Percentiles rank a stretch among this genome's conserved stretches.
Conservation (phyloP, 106 monocot species). For the Dendrobium officinale region DNA sequence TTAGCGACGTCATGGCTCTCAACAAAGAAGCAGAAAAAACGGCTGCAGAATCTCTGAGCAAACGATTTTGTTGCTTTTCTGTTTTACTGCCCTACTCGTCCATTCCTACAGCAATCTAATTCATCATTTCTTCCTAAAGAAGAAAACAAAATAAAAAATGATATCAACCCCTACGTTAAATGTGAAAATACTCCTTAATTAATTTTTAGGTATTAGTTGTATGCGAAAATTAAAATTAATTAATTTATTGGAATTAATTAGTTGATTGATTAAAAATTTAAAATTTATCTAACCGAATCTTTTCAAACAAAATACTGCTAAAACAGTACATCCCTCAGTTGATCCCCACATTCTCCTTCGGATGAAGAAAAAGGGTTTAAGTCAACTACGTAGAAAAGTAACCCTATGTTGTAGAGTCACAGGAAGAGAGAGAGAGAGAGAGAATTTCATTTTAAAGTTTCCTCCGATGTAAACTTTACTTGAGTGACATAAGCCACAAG, state of each 20-base stretch:
- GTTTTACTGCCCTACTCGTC: neutral
- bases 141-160: neutral
- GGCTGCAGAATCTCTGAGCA: slow-evolving; percentile 5
- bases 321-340: no score
- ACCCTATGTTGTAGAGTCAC: neutral
- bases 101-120: neutral
- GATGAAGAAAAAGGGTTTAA: neutral
- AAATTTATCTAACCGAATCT: no score
- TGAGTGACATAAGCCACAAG: neutral
- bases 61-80: neutral
- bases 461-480: neutral
- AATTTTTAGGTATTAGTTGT: neutral
- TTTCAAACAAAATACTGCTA: no score
- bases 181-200: neutral
- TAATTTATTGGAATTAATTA: neutral
- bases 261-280: neutral
- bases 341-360: neutral
- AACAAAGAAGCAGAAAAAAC: neutral
- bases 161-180: neutral
- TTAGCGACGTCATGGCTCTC: neutral
- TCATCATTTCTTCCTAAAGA: neutral
- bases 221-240: neutral
- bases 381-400: neutral
- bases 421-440: neutral
- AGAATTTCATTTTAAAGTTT: neutral